Base-by-base conservation (phyloP, 192 early-diverging fungal genomes). In the Pilaira anomala region DNA sequence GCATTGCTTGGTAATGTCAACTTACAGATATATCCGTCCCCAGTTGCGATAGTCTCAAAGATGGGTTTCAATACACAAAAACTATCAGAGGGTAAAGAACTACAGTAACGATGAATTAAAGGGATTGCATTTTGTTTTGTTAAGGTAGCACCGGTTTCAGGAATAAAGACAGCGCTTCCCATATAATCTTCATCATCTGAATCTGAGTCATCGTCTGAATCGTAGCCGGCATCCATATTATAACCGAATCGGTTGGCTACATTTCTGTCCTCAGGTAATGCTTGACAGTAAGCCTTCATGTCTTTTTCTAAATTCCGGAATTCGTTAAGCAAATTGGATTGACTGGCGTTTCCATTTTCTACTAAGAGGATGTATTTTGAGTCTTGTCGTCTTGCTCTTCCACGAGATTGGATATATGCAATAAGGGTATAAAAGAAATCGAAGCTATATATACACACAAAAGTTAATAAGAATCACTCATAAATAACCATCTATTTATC, bases 381-480 rank as follows among this genome's bases (percentile, higher is more conserved):
- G 51, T 86, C 74, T 14, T 72, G 71, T 57, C 87, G 83, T 9
- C 92, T 82, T 3, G 93, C 94, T 14, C 95, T 80, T 13, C 93
- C 93, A 26, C 92, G 85, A n/a, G 91, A 93, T 70, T 95, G 95
- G 7, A 97, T 95, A 53, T 93, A 85, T 57, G 87, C 81, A 40
- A 87, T 87, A 2, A 87, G 71, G 0, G 89, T 88, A 13, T 78
- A 76, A 51, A 88, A 87, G 54, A 88, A 80, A 30, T 96, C 90
- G 68, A 94, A 94, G 46, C 86, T 85, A 52, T n/a, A n/a, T n/a
- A n/a, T n/a, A 18, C 9, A 45, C 11, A 52, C 2, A 30, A 21
- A 54, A 29, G 29, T 46, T 30, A 48, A 49, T 21, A 7, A 6
- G 0, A 22, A 42, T 59, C 0, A 30, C 66, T 73, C 65, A 26